phyloP scores from a whole-genome alignment of 208 protist genomes.

The Vickermania spadyakhi region DNA sequence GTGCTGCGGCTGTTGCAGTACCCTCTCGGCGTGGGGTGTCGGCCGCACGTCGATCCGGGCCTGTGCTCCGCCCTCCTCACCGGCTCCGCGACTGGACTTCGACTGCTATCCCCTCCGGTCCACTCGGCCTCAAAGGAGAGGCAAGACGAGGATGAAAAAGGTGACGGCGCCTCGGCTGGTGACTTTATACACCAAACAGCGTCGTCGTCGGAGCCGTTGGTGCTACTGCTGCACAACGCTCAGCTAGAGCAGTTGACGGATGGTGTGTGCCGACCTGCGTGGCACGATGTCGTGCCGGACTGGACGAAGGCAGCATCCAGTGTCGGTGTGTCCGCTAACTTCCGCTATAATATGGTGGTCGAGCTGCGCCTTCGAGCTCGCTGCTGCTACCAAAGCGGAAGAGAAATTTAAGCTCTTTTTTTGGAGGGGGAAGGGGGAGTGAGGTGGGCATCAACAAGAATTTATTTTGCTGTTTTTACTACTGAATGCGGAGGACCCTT shows the following conservation, averaged over 20 bases:
- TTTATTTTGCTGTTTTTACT: too few relatives aligned
- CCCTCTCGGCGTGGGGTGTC: conserved; percentile 33
- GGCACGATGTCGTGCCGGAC: background rate
- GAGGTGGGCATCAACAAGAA: too few relatives aligned
- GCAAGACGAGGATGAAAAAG: too few relatives aligned
- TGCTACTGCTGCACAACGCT: background rate
- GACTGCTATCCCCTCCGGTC: conserved; percentile 21
- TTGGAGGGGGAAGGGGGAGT: too few relatives aligned
- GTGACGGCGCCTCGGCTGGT: too few relatives aligned
- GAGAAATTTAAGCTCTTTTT: too few relatives aligned
- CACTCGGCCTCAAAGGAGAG: background rate
- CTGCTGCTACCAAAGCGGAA: background rate
- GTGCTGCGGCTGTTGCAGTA: conserved; percentile 68
- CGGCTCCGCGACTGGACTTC: conserved; percentile 38
- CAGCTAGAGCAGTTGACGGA: background rate
- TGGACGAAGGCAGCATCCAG: background rate
- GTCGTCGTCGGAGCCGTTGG: too few relatives aligned
- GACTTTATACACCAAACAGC: too few relatives aligned
- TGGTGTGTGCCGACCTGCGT: background rate
- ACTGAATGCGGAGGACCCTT: too few relatives aligned
- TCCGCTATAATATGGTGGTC: conserved; percentile 57
- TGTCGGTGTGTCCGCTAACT: background rate
- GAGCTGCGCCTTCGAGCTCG: conserved; percentile 35
- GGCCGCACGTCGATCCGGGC: conserved; percentile 70
- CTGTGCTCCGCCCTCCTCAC: conserved; percentile 52